These are phyloP conservation scores for Miscanthus sacchariflorus DNA, from an alignment of 202 grass and related monocot genomes.

Conservation along the genomic window DNA sequence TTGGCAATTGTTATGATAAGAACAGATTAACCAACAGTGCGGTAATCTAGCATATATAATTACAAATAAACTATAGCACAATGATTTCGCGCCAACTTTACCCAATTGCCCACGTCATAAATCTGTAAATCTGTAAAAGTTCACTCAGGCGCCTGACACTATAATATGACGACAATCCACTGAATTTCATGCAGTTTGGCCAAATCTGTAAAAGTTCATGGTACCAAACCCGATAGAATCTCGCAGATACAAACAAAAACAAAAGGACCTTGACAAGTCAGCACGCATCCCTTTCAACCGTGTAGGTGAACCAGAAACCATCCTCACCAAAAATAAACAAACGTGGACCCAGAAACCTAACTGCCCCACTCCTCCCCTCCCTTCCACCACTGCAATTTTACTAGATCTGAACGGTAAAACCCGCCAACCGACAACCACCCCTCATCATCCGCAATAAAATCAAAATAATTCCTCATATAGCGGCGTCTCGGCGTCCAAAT, in stretches of 20 bases:
- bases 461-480: constrained; percentile 18
- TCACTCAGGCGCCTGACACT: neutral
- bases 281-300: constrained; percentile 29
- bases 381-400: constrained; percentile 2
- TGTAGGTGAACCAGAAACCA: constrained; percentile 41
- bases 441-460: constrained; percentile 1
- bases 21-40: neutral
- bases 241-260: constrained; percentile 52
- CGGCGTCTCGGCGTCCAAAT: neutral
- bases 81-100: neutral
- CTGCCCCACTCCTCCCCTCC: neutral
- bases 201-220: neutral
- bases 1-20: neutral
- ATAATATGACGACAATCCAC: neutral
- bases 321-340: neutral
- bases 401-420: constrained; percentile 51
- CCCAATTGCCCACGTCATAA: neutral
- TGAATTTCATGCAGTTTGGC: neutral
- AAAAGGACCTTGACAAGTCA: constrained; percentile 43
- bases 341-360: constrained; percentile 24
- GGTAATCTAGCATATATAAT: neutral
- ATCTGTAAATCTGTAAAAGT: neutral
- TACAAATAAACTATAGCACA: neutral
- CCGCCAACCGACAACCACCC: neutral
- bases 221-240: constrained; percentile 8